Conservation (phyloP, 179 eudicot genomes). For the Heliamphora pulchella region DNA sequence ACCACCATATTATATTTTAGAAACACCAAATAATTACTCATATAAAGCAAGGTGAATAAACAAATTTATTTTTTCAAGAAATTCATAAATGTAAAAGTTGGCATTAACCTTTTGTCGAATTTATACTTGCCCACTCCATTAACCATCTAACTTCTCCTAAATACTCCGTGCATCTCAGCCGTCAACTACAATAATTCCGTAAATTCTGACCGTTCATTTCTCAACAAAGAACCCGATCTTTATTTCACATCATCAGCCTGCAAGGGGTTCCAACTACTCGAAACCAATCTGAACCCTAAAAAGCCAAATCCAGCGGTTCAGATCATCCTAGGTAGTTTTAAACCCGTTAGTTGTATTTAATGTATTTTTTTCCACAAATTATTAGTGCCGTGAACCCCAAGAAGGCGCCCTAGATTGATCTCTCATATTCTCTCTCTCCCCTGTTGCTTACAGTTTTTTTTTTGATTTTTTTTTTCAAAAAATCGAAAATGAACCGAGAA, state of each 20-base stretch:
- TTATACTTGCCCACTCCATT: neutral
- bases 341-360: neutral
- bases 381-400: too few relatives aligned
- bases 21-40: too few relatives aligned
- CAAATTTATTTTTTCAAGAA: neutral
- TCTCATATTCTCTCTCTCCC: too few relatives aligned
- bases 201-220: neutral
- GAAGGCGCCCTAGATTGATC: too few relatives aligned
- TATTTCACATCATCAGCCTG: neutral
- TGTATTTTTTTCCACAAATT: neutral
- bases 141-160: slow-evolving; percentile 6
- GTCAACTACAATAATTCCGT: neutral
- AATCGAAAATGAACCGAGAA: neutral
- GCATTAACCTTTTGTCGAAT: neutral
- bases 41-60: too few relatives aligned
- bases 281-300: slow-evolving; percentile 11
- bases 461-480: neutral
- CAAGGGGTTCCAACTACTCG: slow-evolving; percentile 7
- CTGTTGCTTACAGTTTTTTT: too few relatives aligned
- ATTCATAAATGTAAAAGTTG: neutral
- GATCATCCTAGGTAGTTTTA: slow-evolving; percentile 3
- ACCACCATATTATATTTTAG: too few relatives aligned
- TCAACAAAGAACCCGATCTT: neutral
- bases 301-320: slow-evolving; percentile 1
- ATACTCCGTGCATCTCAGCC: neutral